Evolutionary conservation across 2,329 filamentous ascomycete species (phyloP).

Genomic region (Pseudogymnoascus sp.): DNA sequence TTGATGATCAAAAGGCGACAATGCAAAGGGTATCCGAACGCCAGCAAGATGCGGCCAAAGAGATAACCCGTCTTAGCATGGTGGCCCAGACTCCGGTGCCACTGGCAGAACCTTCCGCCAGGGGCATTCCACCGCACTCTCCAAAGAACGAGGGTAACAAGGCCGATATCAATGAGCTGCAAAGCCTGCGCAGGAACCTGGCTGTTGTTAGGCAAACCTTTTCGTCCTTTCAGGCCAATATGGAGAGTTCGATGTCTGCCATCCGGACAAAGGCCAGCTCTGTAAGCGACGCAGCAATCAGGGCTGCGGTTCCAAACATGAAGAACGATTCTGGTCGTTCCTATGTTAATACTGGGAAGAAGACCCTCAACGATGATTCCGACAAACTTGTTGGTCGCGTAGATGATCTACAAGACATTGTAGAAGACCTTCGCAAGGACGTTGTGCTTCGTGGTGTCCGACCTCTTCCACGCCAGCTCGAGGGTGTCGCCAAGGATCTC

Average conservation of each 20-base stretch:
- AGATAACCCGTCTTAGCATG: slow-evolving; percentile 53
- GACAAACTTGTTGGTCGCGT: slow-evolving; percentile 86
- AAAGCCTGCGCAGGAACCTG: slow-evolving; percentile 76
- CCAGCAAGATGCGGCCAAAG: slow-evolving; percentile 81
- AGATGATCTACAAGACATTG: slow-evolving; percentile 92
- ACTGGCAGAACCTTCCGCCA: background rate
- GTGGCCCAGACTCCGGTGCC: slow-evolving; percentile 12
- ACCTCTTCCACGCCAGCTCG: slow-evolving; percentile 81
- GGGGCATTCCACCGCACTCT: slow-evolving; percentile 11
- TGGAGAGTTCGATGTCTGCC: slow-evolving; percentile 77
- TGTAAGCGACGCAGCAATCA: slow-evolving; percentile 68
- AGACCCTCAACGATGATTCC: slow-evolving; percentile 76
- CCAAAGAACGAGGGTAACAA: slow-evolving; percentile 31
- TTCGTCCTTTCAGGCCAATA: slow-evolving; percentile 79
- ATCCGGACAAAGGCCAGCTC: slow-evolving; percentile 74
- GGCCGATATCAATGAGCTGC: slow-evolving; percentile 67
- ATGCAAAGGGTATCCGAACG: slow-evolving; percentile 83
- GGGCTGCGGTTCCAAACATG: slow-evolving; percentile 61
- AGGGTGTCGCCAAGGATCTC: slow-evolving; percentile 83
- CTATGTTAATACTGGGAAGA: slow-evolving; percentile 81
- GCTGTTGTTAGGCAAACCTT: slow-evolving; percentile 91
- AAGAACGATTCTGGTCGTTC: slow-evolving; percentile 73
- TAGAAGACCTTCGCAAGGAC: slow-evolving; percentile 95
- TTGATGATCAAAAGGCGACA: slow-evolving; percentile 74
- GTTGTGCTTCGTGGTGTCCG: slow-evolving; percentile 89